These are phyloP conservation scores for Trichoderma lentiforme DNA, from an alignment of 2,329 filamentous ascomycete genomes.

Conservation along the genomic window DNA sequence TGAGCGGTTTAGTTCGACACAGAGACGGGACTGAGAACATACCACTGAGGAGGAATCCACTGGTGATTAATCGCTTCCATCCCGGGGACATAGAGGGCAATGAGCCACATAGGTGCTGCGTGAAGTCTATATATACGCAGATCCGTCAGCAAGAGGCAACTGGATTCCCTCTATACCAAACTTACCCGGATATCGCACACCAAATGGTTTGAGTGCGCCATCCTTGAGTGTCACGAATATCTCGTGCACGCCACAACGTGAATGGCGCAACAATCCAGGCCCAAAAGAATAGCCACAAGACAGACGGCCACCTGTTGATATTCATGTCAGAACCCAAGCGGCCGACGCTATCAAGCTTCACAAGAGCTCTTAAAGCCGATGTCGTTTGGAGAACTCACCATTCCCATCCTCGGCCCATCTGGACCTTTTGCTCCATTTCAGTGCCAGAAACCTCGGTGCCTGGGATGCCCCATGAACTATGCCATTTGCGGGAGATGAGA, in stretches of 20 bases:
- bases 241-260: conserved; percentile 57
- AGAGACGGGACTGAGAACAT: conserved; percentile 41
- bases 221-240: conserved; percentile 61
- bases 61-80: conserved; percentile 51
- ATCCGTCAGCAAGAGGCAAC: background rate
- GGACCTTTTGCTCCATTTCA: conserved; percentile 45
- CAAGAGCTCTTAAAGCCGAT: background rate
- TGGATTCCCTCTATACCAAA: background rate
- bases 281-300: conserved; percentile 61
- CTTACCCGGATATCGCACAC: conserved; percentile 43
- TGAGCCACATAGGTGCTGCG: conserved; percentile 63
- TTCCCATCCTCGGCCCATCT: conserved; percentile 56
- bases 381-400: conserved; percentile 43
- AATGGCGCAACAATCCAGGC: conserved; percentile 57
- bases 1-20: background rate
- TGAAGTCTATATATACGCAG: conserved; percentile 45
- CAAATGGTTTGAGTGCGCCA: conserved; percentile 61
- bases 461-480: conserved; percentile 56
- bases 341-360: background rate
- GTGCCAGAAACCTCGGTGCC: conserved; percentile 56
- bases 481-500: conserved; percentile 60
- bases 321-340: background rate
- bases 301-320: conserved; percentile 49
- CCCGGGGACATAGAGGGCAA: conserved; percentile 50
- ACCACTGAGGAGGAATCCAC: conserved; percentile 60